A percentile compares a stretch with the other conserved stretches of the same genome.
Evolutionary conservation across 2,329 filamentous ascomycete species (phyloP).

Genomic region (Arthrobotrys sinensis): DNA sequence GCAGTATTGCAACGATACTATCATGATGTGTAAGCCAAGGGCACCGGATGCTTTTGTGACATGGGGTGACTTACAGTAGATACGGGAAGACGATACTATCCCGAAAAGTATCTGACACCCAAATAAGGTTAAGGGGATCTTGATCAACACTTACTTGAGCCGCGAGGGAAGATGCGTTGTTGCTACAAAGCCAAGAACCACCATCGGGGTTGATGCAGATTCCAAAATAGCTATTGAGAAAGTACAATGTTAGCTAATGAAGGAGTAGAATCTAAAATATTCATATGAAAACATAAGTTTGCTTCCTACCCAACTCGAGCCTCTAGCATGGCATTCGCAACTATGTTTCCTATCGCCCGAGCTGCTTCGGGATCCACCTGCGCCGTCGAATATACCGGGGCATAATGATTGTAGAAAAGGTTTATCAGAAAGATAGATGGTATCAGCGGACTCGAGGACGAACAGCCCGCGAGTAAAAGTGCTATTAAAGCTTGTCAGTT

Average conservation of each 20-base stretch:
- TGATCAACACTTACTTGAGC: constrained; percentile 91
- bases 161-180: constrained; percentile 94
- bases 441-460: constrained; percentile 94
- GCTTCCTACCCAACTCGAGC: constrained; percentile 80
- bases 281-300: neutral
- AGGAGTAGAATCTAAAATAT: neutral
- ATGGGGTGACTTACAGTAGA: constrained; percentile 78
- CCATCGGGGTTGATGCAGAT: constrained; percentile 95
- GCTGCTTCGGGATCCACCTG: constrained; percentile 93
- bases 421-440: constrained; percentile 97
- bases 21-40: neutral
- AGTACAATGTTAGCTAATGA: neutral
- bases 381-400: constrained; percentile 83
- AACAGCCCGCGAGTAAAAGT: constrained; percentile 93
- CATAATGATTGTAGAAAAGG: constrained; percentile 94
- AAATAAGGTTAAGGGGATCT: constrained; percentile 96
- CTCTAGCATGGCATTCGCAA: constrained; percentile 85
- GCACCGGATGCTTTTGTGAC: neutral
- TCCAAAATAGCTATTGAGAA: constrained; percentile 79
- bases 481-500: constrained; percentile 71
- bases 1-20: constrained; percentile 96
- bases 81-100: constrained; percentile 99
- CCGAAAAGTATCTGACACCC: constrained; percentile 97
- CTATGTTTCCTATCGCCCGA: constrained; percentile 89
- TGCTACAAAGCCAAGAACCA: constrained; percentile 93